Evolutionary conservation across 768 basidiomycete genomes (phyloP).

Genomic region (Boletus reticuloceps): DNA sequence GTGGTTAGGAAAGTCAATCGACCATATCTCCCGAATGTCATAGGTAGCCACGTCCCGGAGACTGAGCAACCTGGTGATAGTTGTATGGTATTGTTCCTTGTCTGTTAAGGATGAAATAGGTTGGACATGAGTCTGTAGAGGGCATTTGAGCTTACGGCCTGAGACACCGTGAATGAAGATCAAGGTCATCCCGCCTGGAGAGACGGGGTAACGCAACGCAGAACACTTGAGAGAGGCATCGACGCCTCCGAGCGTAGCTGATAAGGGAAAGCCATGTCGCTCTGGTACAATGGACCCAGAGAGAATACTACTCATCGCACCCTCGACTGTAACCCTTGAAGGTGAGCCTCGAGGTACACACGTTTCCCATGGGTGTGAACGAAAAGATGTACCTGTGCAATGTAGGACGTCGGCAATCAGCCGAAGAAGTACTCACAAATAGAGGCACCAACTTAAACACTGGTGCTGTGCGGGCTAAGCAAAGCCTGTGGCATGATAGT

Average conservation of each 20-base stretch:
- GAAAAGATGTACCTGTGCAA: background rate
- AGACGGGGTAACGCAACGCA: conserved; percentile 27
- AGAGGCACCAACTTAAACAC: too few species aligned
- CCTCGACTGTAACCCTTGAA: background rate
- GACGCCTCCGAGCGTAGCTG: conserved; percentile 15
- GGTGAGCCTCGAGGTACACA: background rate
- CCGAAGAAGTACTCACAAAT: background rate
- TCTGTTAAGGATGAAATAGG: conserved; percentile 8
- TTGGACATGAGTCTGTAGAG: background rate
- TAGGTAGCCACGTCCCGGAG: conserved; percentile 10
- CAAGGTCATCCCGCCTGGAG: conserved; percentile 21
- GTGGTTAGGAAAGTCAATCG: conserved; percentile 36
- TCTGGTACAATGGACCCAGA: conserved; percentile 10
- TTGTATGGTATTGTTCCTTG: conserved; percentile 29
- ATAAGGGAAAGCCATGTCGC: conserved; percentile 16
- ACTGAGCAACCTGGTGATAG: conserved; percentile 18
- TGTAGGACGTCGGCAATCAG: background rate
- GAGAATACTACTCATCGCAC: background rate
- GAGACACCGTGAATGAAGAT: conserved; percentile 28
- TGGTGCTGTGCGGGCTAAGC: too few species aligned
- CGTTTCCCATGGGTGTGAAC: background rate
- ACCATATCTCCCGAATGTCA: conserved; percentile 33
- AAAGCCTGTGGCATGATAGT: too few species aligned
- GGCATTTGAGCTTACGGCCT: conserved; percentile 18
- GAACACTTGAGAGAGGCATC: conserved; percentile 17